Evolutionary conservation across 73 alveolate genomes (phyloP).

Genomic region (Uronychia binucleata): DNA sequence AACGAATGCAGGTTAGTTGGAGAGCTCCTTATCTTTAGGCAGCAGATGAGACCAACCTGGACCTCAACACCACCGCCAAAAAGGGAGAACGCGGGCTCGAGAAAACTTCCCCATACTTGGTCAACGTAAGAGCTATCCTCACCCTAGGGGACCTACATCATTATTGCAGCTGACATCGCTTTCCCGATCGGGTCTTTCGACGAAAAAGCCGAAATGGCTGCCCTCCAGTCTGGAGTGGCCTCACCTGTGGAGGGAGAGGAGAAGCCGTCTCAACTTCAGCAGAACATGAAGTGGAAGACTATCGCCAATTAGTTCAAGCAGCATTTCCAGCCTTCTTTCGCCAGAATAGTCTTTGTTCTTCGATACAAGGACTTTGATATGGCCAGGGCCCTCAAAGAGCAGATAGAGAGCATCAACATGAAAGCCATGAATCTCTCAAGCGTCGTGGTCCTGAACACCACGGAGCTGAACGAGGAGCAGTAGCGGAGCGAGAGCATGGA

Average conservation of each 20-base stretch:
- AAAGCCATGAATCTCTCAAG: conserved; percentile 21
- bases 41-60: conserved; percentile 50
- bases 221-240: neutral
- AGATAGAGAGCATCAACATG: conserved; percentile 59
- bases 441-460: conserved; percentile 48
- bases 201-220: conserved; percentile 32
- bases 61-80: conserved; percentile 66
- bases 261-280: no score
- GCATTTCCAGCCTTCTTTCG: neutral
- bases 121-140: conserved; percentile 2
- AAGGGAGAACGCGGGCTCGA: conserved; percentile 55
- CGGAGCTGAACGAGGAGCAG: conserved; percentile 66
- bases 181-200: conserved; percentile 47
- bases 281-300: conserved; percentile 18
- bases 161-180: conserved; percentile 48
- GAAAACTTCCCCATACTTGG: conserved; percentile 58
- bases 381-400: conserved; percentile 23
- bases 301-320: no score
- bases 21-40: no score
- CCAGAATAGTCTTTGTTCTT: conserved; percentile 57
- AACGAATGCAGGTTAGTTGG: conserved; percentile 27
- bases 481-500: conserved; percentile 47
- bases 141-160: conserved; percentile 38
- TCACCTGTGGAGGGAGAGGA: neutral
- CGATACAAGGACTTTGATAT: conserved; percentile 65